A percentile compares a stretch with the other conserved stretches of the same genome.
These are phyloP conservation scores for Wickerhamomyces alni DNA, from an alignment of 805 yeast species.

Conservation along the genomic window DNA sequence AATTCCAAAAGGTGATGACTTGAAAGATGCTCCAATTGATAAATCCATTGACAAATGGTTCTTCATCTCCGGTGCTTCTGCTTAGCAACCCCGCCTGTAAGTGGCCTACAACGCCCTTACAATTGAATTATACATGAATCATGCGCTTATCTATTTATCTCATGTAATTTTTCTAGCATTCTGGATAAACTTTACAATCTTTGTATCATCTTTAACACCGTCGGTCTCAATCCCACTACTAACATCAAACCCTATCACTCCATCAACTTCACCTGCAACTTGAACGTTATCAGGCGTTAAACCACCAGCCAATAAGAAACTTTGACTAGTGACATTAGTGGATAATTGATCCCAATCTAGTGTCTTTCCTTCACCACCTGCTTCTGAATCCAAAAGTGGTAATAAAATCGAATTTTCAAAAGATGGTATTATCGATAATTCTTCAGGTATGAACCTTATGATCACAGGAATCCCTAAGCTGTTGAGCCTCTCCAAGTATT, in stretches of 20 bases:
- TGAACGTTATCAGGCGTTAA: conserved; percentile 68
- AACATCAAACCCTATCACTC: conserved; percentile 88
- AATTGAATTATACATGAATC: too few species aligned
- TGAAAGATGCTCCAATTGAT: conserved; percentile 87
- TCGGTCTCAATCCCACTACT: conserved; percentile 89
- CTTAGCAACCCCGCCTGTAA: conserved; percentile 16
- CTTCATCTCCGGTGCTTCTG: conserved; percentile 76
- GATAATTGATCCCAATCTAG: conserved; percentile 63
- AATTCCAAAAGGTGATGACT: conserved; percentile 57
- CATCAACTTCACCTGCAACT: conserved; percentile 40
- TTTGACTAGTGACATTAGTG: conserved; percentile 9
- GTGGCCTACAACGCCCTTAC: too few species aligned
- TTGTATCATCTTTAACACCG: conserved; percentile 64
- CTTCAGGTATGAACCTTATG: conserved; percentile 34
- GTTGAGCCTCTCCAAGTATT: conserved; percentile 26
- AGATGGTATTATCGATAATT: not conserved
- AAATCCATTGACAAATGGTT: conserved; percentile 95
- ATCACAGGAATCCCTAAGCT: conserved; percentile 50
- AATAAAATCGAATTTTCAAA: conserved; percentile 22
- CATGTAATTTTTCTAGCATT: conserved; percentile 33
- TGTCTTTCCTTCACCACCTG: conserved; percentile 87
- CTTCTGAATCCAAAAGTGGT: conserved; percentile 77
- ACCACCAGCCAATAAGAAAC: conserved; percentile 84
- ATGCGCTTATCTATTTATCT: too few species aligned
- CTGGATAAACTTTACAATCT: conserved; percentile 52